phyloP scores from a whole-genome alignment of 23 red algal genomes.

The Cyanidiococcus yangmingshanensis region DNA sequence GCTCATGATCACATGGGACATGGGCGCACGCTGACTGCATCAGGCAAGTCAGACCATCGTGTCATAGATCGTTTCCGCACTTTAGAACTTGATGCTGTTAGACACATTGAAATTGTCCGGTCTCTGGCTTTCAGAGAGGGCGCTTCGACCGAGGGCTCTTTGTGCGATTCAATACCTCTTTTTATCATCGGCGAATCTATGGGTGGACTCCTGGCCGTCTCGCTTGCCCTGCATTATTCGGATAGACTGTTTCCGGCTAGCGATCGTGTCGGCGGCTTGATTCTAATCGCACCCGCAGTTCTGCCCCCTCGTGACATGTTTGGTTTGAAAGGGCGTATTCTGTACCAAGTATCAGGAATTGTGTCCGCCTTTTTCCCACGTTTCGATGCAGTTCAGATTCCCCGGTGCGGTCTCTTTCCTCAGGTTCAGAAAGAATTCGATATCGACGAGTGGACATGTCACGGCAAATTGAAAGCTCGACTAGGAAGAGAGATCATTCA shows the following conservation, averaged over 20 bases:
- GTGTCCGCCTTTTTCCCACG: conserved; percentile 39
- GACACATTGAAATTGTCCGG: neutral
- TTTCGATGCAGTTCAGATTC: conserved; percentile 51
- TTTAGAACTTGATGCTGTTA: neutral
- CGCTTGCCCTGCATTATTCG: neutral
- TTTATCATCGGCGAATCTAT: conserved; percentile 70
- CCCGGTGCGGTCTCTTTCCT: conserved; percentile 38
- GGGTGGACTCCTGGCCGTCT: conserved; percentile 55
- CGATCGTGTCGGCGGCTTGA: conserved; percentile 36
- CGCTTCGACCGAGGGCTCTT: neutral
- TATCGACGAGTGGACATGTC: conserved; percentile 50
- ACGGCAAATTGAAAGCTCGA: conserved; percentile 47
- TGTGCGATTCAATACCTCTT: conserved; percentile 8
- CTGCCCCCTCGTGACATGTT: conserved; percentile 77
- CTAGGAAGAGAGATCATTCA: conserved; percentile 66
- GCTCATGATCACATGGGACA: conserved; percentile 83
- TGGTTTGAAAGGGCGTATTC: conserved; percentile 62
- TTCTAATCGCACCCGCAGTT: conserved; percentile 68
- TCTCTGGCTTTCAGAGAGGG: neutral
- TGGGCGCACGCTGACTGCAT: conserved; percentile 31
- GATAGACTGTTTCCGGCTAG: conserved; percentile 28
- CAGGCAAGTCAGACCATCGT: neutral
- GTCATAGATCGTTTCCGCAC: conserved; percentile 13
- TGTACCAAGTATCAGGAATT: conserved; percentile 39
- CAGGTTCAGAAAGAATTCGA: conserved; percentile 55